These are phyloP conservation scores for Pseudocercospora crystallina DNA, from an alignment of 2,329 filamentous ascomycete genomes.

Conservation along the genomic window DNA sequence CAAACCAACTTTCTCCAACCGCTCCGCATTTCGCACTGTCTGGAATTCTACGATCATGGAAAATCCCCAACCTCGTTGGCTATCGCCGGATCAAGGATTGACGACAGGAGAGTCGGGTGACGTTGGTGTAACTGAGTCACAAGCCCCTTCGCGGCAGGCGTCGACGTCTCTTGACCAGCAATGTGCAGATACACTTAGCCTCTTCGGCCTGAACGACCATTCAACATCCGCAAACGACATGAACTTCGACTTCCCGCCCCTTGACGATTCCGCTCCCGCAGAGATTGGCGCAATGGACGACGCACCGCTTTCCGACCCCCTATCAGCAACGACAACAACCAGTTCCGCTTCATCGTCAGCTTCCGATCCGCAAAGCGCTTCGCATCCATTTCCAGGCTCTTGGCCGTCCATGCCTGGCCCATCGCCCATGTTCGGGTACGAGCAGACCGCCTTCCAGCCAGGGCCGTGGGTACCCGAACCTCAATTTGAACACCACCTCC, in stretches of 20 bases:
- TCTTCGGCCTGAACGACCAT: constrained; percentile 11
- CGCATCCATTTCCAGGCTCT: constrained; percentile 3
- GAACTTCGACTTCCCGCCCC: constrained; percentile 13
- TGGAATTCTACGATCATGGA: constrained; percentile 13
- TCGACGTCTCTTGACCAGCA: constrained; percentile 23
- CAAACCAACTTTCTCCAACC: too few relatives aligned
- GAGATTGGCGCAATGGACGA: constrained; percentile 21
- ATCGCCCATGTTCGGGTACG: constrained; percentile 10
- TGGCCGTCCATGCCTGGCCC: constrained; percentile 16
- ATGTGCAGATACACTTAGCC: constrained; percentile 18
- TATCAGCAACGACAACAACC: constrained; percentile 9
- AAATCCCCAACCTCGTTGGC: constrained; percentile 17
- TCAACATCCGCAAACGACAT: constrained; percentile 13
- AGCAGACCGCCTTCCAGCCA: constrained; percentile 16
- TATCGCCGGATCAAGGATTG: constrained; percentile 14
- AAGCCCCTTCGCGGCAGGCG: constrained; percentile 16
- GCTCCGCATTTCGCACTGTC: background rate
- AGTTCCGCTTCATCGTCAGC: constrained; percentile 18
- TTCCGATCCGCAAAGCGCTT: constrained; percentile 16
- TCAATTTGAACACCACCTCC: constrained; percentile 14
- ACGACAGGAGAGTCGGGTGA: constrained; percentile 19
- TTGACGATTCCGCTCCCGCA: constrained; percentile 14
- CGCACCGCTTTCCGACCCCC: constrained; percentile 12
- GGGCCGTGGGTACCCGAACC: constrained; percentile 18
- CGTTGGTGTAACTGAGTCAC: constrained; percentile 20